Base-by-base conservation (phyloP, 2,329 filamentous ascomycete genomes). In the Aspergillus sergii region DNA sequence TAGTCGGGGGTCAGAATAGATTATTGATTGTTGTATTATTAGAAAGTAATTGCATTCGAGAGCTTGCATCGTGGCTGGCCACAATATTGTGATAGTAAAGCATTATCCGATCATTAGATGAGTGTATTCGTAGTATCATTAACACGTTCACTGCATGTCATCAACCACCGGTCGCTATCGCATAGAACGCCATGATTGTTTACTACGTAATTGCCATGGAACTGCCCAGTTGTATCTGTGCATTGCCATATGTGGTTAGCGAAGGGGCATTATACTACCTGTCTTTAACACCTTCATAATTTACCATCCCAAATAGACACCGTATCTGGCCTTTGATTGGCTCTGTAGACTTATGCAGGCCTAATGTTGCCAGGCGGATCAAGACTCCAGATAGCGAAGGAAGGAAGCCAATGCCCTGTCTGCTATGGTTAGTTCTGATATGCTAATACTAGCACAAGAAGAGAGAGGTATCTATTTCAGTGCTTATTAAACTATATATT, bases 1-100 rank as follows among this genome's bases (percentile, higher is more conserved):
- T 14, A 74, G 74, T 62, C 63, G 66, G 30, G 64, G 66, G 5
- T 55, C 46, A 9, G 59, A 34, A n/a, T 45, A 41, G 21, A 41
- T 16, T 26, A 10, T 67, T 64, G 64, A 2, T 58, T 61, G 23
- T 51, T 59, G 30, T 23, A 60, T 39, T 28, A 28, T 58, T 43
- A 23, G 51, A 51, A n/a, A 58, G 16, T 54, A 26, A 30, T 45
- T 21, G 14, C 39, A 30, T 59, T 14, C 39, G 32, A 16, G 10
- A 53, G 26, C 36, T 16, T 43, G 58, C 36, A 53, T 41, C 21
- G 45, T 55, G 32, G 51, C 34, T 39, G 51, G n/a, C 51, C 30
- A 32, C 30, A 39, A 21, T 19, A 55, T 34, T 26, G n/a, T 54
- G 30, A 39, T 36, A 28, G 12, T 23, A 16, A 36, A 55, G 32